Evolutionary conservation across 768 basidiomycete species (phyloP).

Genomic region (Russula emetica): DNA sequence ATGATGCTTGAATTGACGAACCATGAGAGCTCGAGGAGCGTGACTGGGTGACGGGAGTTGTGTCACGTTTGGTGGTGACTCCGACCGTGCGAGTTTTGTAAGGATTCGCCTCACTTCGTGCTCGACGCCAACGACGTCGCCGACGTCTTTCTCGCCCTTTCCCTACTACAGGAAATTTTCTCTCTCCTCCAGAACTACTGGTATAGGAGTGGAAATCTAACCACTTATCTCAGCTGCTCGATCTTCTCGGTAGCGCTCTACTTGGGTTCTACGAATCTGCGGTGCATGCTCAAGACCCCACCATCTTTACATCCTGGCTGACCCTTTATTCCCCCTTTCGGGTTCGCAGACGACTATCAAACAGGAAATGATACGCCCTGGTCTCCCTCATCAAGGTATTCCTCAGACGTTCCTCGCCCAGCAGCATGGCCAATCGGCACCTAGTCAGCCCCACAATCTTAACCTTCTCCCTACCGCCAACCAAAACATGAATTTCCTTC

Average conservation of each 20-base stretch:
- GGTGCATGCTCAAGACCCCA: constrained; percentile 29
- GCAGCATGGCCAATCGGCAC: constrained; percentile 40
- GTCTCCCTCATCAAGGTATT: constrained; percentile 36
- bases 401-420: constrained; percentile 38
- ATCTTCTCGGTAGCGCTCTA: constrained; percentile 26
- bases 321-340: constrained; percentile 21
- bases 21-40: constrained; percentile 44
- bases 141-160: constrained; percentile 18
- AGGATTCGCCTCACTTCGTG: constrained; percentile 29
- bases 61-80: constrained; percentile 27
- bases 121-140: constrained; percentile 28
- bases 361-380: constrained; percentile 47
- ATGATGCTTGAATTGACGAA: constrained; percentile 93
- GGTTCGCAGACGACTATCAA: constrained; percentile 48
- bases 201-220: constrained; percentile 25
- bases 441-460: constrained; percentile 39
- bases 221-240: constrained; percentile 29
- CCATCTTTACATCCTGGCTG: constrained; percentile 27
- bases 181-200: constrained; percentile 17
- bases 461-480: constrained; percentile 36
- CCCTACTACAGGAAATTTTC: constrained; percentile 19
- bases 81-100: constrained; percentile 29
- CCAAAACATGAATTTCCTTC: constrained; percentile 34
- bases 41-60: constrained; percentile 4
- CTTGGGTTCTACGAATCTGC: constrained; percentile 21